Evolutionary conservation across 2,329 filamentous ascomycete species (phyloP).

Genomic region (Pseudogymnoascus sp.): DNA sequence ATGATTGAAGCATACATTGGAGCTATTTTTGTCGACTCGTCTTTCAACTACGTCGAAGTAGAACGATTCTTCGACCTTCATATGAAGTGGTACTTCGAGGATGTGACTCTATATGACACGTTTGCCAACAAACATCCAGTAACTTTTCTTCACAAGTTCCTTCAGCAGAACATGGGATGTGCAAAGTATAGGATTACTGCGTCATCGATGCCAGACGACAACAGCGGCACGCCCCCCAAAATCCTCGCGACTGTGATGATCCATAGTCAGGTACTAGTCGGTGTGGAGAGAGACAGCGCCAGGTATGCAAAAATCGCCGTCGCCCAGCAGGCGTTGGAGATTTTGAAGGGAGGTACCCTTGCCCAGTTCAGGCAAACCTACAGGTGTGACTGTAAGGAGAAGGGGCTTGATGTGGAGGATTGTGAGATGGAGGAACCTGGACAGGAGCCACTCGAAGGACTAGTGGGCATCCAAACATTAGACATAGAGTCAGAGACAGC

Average conservation of each 20-base stretch:
- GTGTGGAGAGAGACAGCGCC: conserved; percentile 53
- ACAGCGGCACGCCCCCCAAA: conserved; percentile 34
- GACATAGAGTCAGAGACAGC: background rate
- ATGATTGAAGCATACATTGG: conserved; percentile 84
- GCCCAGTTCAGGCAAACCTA: conserved; percentile 54
- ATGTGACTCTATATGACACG: conserved; percentile 81
- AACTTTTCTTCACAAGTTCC: conserved; percentile 58
- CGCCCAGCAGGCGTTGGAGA: conserved; percentile 49
- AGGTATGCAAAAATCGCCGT: conserved; percentile 66
- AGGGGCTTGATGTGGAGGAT: conserved; percentile 16
- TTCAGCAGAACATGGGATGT: conserved; percentile 62
- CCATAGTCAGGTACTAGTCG: conserved; percentile 61
- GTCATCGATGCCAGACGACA: conserved; percentile 35
- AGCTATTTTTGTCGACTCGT: conserved; percentile 83
- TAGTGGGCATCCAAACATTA: background rate
- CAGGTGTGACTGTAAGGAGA: conserved; percentile 52
- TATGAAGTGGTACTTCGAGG: conserved; percentile 69
- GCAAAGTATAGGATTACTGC: conserved; percentile 43
- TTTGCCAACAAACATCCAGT: conserved; percentile 83
- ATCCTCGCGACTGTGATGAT: conserved; percentile 69
- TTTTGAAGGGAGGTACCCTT: conserved; percentile 37
- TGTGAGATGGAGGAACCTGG: background rate
- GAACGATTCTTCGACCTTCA: conserved; percentile 69
- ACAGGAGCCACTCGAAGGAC: background rate
- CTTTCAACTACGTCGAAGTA: conserved; percentile 68